Evolutionary conservation across 225 moss, liverwort and hornwort genomes (phyloP).

Genomic region (Bryoerythrophyllum caledonicum): DNA sequence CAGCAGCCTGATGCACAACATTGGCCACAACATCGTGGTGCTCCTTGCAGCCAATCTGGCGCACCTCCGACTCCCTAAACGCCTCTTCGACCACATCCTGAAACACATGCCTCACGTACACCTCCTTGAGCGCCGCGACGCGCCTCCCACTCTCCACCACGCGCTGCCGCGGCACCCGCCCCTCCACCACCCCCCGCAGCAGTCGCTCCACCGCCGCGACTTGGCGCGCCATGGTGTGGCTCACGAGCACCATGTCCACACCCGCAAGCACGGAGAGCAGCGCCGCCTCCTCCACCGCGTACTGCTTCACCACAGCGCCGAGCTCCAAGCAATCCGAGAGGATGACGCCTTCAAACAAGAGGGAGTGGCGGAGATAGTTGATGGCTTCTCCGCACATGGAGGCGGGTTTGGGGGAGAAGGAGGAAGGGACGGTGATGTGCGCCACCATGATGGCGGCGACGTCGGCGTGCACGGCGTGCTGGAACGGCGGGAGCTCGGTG

Average conservation of each 20-base stretch:
- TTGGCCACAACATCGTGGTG: slow-evolving; percentile 65
- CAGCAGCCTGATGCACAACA: slow-evolving; percentile 57
- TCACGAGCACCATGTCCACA: slow-evolving; percentile 68
- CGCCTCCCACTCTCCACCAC: slow-evolving; percentile 48
- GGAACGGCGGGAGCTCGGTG: slow-evolving; percentile 65
- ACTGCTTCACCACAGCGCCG: slow-evolving; percentile 51
- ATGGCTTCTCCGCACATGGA: slow-evolving; percentile 55
- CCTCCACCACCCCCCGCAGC: neutral
- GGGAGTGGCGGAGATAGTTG: slow-evolving; percentile 43
- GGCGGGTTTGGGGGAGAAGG: slow-evolving; percentile 45
- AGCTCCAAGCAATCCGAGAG: slow-evolving; percentile 68
- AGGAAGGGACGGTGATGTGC: slow-evolving; percentile 48
- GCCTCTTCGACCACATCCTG: slow-evolving; percentile 26
- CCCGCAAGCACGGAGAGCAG: slow-evolving; percentile 58
- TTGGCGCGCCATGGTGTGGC: slow-evolving; percentile 54
- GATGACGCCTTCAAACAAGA: slow-evolving; percentile 74
- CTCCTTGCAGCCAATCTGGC: slow-evolving; percentile 67
- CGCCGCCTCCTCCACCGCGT: slow-evolving; percentile 55
- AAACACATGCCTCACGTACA: slow-evolving; percentile 24
- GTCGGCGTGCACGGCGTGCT: slow-evolving; percentile 65
- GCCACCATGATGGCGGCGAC: slow-evolving; percentile 79
- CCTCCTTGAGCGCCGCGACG: slow-evolving; percentile 42
- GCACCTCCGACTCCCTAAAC: slow-evolving; percentile 34
- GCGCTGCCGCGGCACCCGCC: slow-evolving; percentile 45
- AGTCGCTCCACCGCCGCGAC: too few relatives aligned